These are phyloP conservation scores for Picocystis salinarum DNA, from an alignment of 139 green algal genomes.

Conservation along the genomic window DNA sequence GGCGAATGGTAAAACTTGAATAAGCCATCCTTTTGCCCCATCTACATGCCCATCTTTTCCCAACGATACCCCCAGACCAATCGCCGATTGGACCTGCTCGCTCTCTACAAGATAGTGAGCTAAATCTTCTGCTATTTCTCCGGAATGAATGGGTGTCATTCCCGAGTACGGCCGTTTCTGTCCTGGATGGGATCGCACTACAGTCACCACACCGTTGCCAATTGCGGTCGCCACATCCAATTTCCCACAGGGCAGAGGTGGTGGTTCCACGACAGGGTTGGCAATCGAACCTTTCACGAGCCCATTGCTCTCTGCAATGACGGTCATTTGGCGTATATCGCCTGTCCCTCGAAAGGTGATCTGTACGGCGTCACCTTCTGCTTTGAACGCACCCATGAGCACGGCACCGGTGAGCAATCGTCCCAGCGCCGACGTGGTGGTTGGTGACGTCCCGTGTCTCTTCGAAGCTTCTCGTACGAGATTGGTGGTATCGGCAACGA, in stretches of 20 bases:
- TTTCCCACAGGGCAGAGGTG: slow-evolving; percentile 18
- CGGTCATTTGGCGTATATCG: slow-evolving; percentile 35
- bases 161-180: slow-evolving; percentile 33
- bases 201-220: slow-evolving; percentile 22
- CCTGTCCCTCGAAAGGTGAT: slow-evolving; percentile 67
- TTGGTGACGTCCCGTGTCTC: slow-evolving; percentile 52
- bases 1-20: slow-evolving; percentile 73
- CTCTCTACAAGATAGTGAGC: slow-evolving; percentile 56
- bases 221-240: slow-evolving; percentile 48
- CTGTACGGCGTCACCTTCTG: slow-evolving; percentile 47
- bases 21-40: slow-evolving; percentile 16
- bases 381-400: slow-evolving; percentile 59
- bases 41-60: slow-evolving; percentile 25
- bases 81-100: slow-evolving; percentile 54
- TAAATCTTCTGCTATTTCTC: slow-evolving; percentile 75
- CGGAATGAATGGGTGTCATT: slow-evolving; percentile 36
- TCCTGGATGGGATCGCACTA: slow-evolving; percentile 10
- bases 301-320: slow-evolving; percentile 17
- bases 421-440: slow-evolving; percentile 63
- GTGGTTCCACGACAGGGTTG: slow-evolving; percentile 49
- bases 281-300: slow-evolving; percentile 36
- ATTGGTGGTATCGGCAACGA: slow-evolving; percentile 24
- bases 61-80: slow-evolving; percentile 65
- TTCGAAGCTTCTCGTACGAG: slow-evolving; percentile 49
- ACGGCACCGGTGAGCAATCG: slow-evolving; percentile 52